Base-by-base conservation (phyloP, 1,139 yeast genomes). In the Pneumocystis wakefieldiae region DNA sequence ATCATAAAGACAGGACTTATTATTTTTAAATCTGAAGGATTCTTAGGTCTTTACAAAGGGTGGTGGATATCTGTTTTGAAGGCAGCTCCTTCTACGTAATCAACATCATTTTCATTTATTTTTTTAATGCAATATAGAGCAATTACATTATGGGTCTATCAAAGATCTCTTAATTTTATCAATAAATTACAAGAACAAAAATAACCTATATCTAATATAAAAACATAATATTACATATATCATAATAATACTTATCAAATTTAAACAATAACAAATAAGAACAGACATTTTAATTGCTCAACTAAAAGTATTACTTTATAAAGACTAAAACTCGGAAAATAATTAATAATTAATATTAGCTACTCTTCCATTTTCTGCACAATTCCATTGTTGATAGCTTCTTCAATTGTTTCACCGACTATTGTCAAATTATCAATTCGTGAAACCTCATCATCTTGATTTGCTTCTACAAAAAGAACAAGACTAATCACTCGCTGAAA, bases 1-100 rank as follows among this genome's bases (percentile, higher is more conserved):
- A 79, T 83, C 57, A 70, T 84, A 70, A 89, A 85, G 68, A 85
- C 90, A 72, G 84, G 83, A 2, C 71, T 77, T 70, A 81, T 83
- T 70, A 86, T 92, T 0, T 70, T 83, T 42, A 77, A 73, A 65
- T 78, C 80, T 32, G 88, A 85, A 68, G 91, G 91, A 0, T 10
- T 80, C 0, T 71, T 74, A 39, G 88, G 92, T 0, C 74, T 87
- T 37, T 88, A 87, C 72, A 81, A 81, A 66, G 96, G 96, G 0
- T 78, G 84, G 64, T 74, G 81, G 0, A 80, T 87, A 2, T 83
- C 90, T 19, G 68, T 88, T 1, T 64, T 86, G 61, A 88, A 88
- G 70, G 82, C 86, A 15, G 90, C 90, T 0, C 95, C 95, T 0
- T 82, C 91, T 0, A 84, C 38, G 62, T 48, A 42, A 32, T 38